Base-by-base conservation (phyloP, 345 rosid genomes). In the Citrus reticulata region DNA sequence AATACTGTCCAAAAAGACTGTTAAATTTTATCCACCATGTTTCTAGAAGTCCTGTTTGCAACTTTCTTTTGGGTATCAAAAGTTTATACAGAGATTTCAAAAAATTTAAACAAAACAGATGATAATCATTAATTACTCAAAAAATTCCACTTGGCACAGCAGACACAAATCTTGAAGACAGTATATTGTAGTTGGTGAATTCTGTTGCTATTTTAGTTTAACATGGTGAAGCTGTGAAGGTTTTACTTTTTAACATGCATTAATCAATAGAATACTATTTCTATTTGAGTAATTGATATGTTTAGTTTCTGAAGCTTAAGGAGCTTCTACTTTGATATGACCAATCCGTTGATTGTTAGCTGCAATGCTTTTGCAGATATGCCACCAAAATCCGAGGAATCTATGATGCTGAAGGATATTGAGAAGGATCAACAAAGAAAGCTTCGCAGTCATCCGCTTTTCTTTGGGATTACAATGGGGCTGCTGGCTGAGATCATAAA, bases 401-500 rank as follows among this genome's bases (percentile, higher is more conserved):
- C 54, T 65, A 67, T 62, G 34, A 82, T 76, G 34, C 82, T 83
- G 42, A 85, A 85, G 32, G 86, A 83, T 85, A 55, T 78, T 77
- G 82, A 78, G 80, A 81, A 70, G 49, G 84, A 84, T 80, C 76
- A 82, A 77, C 92, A 81, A 78, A 83, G 82, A 78, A 92, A 93
- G 83, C 93, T 97, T 73, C 89, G 88, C 25, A 72, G 85, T 46
- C 99, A 94, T 88, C 96, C 98, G 16, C 97, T 97, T 81, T 94
- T 97, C 88, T 93, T 93, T 85, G 98, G 97, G 78, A 87, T 94
- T 40, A 78, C 99, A 54, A 87, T 97, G 98, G 97, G 99, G 76
- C 85, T 97, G 73, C 87, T 97, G 74, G 99, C 98, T 9, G 99
- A 97, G 89, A 86, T 97, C 68, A 93, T 97, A 83, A 97, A 97